Percentiles rank a stretch among this genome's conserved stretches.
These are phyloP conservation scores for Colletotrichum tabaci DNA, from an alignment of 2,329 filamentous ascomycete species.

Conservation along the genomic window DNA sequence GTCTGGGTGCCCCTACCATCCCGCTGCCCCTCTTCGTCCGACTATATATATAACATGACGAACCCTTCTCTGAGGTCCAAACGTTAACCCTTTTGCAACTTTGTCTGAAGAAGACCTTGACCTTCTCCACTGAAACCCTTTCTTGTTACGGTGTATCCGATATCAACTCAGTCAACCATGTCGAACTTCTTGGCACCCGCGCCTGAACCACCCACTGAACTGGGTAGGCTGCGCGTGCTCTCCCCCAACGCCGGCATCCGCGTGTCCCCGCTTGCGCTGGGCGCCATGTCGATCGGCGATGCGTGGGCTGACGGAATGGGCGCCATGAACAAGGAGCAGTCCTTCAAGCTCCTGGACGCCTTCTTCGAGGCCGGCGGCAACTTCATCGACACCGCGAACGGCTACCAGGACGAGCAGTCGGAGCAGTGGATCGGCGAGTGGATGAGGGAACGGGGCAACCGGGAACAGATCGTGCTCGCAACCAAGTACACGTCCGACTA, in stretches of 20 bases:
- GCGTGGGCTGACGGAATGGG: slow-evolving; percentile 64
- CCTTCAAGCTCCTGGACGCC: slow-evolving; percentile 71
- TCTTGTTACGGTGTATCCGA: too few relatives aligned
- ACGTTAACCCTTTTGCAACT: neutral
- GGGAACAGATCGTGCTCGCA: slow-evolving; percentile 68
- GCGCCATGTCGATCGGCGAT: slow-evolving; percentile 67
- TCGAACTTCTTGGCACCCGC: slow-evolving; percentile 36
- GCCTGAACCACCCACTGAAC: slow-evolving; percentile 62
- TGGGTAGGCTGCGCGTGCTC: slow-evolving; percentile 68
- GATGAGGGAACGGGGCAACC: slow-evolving; percentile 62
- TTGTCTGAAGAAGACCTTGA: neutral
- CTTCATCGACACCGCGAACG: slow-evolving; percentile 77
- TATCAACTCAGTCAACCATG: slow-evolving; percentile 7
- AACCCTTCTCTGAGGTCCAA: too few relatives aligned
- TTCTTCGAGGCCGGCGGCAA: slow-evolving; percentile 74
- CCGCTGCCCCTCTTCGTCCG: slow-evolving; percentile 7
- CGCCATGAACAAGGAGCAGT: slow-evolving; percentile 66
- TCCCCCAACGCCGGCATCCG: slow-evolving; percentile 64
- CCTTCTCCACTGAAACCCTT: neutral
- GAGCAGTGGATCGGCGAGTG: slow-evolving; percentile 73
- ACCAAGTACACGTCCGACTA: slow-evolving; percentile 71
- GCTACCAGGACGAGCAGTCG: slow-evolving; percentile 71
- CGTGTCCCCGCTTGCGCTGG: slow-evolving; percentile 67
- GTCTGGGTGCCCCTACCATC: neutral
- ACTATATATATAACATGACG: neutral